These are phyloP conservation scores for Neoboletus subvelutipes DNA, from an alignment of 768 basidiomycete species.

Conservation along the genomic window DNA sequence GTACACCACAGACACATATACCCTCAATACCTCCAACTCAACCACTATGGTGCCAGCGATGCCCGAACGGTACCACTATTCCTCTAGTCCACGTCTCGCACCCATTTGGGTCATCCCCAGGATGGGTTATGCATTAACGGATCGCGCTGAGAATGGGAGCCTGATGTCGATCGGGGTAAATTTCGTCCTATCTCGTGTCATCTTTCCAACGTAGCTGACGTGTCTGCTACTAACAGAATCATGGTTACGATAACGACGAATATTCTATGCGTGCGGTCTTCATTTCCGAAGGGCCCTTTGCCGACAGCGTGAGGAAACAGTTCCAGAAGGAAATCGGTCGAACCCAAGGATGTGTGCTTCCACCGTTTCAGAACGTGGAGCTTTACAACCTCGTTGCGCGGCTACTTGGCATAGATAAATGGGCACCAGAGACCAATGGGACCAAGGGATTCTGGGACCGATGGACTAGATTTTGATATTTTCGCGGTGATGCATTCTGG, in stretches of 20 bases:
- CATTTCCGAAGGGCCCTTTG: conserved; percentile 85
- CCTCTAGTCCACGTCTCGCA: conserved; percentile 67
- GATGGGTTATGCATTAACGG: conserved; percentile 75
- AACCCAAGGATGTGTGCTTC: conserved; percentile 55
- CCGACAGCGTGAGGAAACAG: conserved; percentile 27
- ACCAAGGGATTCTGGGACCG: conserved; percentile 79
- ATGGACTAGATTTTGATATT: conserved; percentile 28
- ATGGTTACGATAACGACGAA: conserved; percentile 83
- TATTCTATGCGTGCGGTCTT: conserved; percentile 84
- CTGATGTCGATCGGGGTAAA: conserved; percentile 67
- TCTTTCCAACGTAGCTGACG: neutral
- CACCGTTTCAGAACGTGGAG: conserved; percentile 79
- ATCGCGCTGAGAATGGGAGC: conserved; percentile 53
- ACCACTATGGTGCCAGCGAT: conserved; percentile 38
- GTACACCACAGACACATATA: conserved; percentile 18
- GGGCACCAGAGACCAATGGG: conserved; percentile 68
- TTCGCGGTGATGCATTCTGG: neutral
- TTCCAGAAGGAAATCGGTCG: conserved; percentile 20
- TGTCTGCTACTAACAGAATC: conserved; percentile 49
- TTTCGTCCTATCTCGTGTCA: neutral
- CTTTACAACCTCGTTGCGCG: conserved; percentile 78
- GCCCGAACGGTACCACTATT: conserved; percentile 78
- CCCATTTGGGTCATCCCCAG: conserved; percentile 81
- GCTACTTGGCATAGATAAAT: conserved; percentile 58
- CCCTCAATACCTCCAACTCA: neutral